Evolutionary conservation across 2,329 filamentous ascomycete genomes (phyloP).

Genomic region (Aspergillus sclerotialis): DNA sequence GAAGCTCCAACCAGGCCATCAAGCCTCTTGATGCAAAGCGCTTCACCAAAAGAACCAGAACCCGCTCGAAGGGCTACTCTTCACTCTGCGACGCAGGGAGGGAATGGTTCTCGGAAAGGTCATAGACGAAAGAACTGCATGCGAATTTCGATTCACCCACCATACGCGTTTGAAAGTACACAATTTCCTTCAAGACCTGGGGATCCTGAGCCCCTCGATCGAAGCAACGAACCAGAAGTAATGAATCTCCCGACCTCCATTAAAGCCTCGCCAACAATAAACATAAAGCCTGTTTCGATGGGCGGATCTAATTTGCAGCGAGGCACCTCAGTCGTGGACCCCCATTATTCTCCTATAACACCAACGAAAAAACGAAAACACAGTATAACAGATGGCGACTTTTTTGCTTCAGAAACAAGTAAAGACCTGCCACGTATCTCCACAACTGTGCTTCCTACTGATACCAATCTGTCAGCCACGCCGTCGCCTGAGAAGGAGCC

Average conservation of each 20-base stretch:
- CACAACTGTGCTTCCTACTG: conserved; percentile 17
- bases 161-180: conserved; percentile 26
- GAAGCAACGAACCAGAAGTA: conserved; percentile 18
- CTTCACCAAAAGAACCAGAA: conserved; percentile 17
- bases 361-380: conserved; percentile 20
- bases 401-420: conserved; percentile 11
- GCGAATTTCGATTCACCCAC: conserved; percentile 33
- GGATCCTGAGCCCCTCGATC: conserved; percentile 28
- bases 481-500: conserved; percentile 23
- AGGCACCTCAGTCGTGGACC: no score
- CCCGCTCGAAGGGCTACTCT: conserved; percentile 15
- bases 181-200: conserved; percentile 28
- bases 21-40: conserved; percentile 9
- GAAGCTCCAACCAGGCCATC: conserved; percentile 12
- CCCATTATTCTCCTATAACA: conserved; percentile 14
- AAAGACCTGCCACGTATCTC: conserved; percentile 18
- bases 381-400: conserved; percentile 8
- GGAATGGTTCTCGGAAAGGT: conserved; percentile 27
- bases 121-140: conserved; percentile 39
- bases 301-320: no score
- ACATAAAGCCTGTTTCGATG: no score
- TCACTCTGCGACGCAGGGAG: conserved; percentile 26
- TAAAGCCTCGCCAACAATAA: no score
- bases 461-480: conserved; percentile 16
- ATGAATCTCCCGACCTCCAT: no score